A percentile compares a stretch with the other conserved stretches of the same genome.
phyloP scores from a whole-genome alignment of 129 eudicot genomes.

The Lactuca saligna region DNA sequence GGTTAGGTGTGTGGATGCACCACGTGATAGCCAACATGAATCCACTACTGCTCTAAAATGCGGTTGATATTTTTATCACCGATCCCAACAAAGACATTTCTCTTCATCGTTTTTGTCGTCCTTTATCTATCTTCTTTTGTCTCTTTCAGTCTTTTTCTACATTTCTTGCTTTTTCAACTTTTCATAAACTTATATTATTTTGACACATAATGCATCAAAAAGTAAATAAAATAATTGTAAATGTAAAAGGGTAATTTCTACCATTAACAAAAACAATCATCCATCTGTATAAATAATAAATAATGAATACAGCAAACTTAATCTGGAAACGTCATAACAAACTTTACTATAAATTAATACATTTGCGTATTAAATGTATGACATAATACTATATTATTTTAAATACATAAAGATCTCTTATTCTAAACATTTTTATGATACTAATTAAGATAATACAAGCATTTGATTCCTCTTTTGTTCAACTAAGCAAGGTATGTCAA shows the following conservation, averaged over 20 bases:
- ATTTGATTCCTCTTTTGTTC: background rate
- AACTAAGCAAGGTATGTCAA: background rate
- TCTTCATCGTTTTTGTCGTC: conserved; percentile 41
- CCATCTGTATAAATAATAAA: background rate
- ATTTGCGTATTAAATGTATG: too few relatives aligned
- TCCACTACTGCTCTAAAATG: conserved; percentile 19
- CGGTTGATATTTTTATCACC: conserved; percentile 22
- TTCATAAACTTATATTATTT: background rate
- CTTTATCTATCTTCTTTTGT: conserved; percentile 38
- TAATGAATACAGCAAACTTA: background rate
- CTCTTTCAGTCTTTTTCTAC: conserved; percentile 29
- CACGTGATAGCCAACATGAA: conserved; percentile 40
- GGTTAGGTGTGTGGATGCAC: conserved; percentile 25
- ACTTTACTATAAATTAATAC: too few relatives aligned
- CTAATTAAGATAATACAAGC: background rate
- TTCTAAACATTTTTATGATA: too few relatives aligned
- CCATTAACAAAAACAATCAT: background rate
- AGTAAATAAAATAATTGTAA: background rate
- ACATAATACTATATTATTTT: too few relatives aligned
- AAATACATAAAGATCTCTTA: too few relatives aligned
- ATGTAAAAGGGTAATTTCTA: background rate
- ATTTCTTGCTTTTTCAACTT: background rate
- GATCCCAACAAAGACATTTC: conserved; percentile 43
- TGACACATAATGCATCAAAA: background rate
- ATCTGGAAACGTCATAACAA: background rate